Evolutionary conservation across 768 basidiomycete species (phyloP), one percentile per base, ranked within the genome.

Genomic region (Dentipellis sp.): DNA sequence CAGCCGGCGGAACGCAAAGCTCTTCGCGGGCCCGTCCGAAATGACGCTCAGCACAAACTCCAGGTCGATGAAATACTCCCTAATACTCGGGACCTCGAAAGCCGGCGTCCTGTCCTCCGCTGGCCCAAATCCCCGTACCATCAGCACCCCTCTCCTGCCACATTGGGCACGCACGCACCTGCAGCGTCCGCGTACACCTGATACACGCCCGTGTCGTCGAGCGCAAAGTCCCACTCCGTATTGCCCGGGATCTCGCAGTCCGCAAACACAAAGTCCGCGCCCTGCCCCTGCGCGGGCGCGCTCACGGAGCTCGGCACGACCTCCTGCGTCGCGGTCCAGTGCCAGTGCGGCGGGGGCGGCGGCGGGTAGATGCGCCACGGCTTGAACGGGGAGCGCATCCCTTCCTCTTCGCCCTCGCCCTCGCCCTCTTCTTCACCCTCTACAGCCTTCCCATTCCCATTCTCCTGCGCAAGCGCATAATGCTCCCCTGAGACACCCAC

Each of bases 281-380:
- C 73, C 4, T 66, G 67, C 35, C 62, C 56, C 40, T 65, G 53
- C 52, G 61, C 58, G 54, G 21, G 62, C 55, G 35, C 70, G 55
- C 56, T 71, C 51, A 76, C 77, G 10, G 72, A 61, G 56, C 75
- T 56, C 50, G 56, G 79, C 36, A 78, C 72, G 8, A 71, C 72
- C 10, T 74, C 71, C 21, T 77, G 68, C 50, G 79, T 72, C 49
- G 80, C 74, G 40, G 74, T 78, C 84, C 89, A 94, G 64, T 92
- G 91, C 97, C 97, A 99, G 63, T 94, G 94, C 0, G 94, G 95
- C 3, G 91, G 90, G 0, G 97, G 97, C 4, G 97, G 94, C 10
- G 75, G 78, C 0, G 97, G 97, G 63, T 97, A 97, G 61, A 97
- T 88, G 54, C 78, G 80, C 97, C 97, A 99, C 4, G 81, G 73